Conservation (phyloP, 768 basidiomycete species). For the Leucosporidium yakuticum region DNA sequence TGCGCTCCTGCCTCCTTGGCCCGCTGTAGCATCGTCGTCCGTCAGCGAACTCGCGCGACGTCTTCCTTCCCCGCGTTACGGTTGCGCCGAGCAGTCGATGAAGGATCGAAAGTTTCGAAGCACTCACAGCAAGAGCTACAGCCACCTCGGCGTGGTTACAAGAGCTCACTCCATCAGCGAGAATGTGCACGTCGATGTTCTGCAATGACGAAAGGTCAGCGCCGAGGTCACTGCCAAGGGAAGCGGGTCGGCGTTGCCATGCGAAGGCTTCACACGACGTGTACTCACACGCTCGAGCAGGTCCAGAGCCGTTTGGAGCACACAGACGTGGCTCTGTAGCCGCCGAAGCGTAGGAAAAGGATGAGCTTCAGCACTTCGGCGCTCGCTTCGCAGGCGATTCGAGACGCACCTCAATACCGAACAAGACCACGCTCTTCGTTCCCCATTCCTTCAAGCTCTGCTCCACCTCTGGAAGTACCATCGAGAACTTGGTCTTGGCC, state of each 20-base stretch:
- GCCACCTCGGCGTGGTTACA: constrained; percentile 74
- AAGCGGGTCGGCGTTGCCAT: constrained; percentile 70
- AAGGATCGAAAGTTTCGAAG: not conserved
- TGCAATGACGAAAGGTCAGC: constrained; percentile 51
- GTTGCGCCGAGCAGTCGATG: constrained; percentile 41
- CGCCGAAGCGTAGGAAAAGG: constrained; percentile 2
- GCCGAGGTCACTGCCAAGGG: constrained; percentile 72
- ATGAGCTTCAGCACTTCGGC: not conserved
- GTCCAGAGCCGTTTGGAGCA: constrained; percentile 73
- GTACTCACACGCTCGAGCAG: constrained; percentile 43
- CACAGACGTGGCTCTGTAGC: constrained; percentile 74
- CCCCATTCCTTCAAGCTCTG: constrained; percentile 48
- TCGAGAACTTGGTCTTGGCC: constrained; percentile 78
- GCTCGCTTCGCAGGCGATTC: not conserved
- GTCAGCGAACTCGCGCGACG: not conserved
- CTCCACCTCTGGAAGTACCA: constrained; percentile 66
- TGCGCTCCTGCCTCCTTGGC: constrained; percentile 54
- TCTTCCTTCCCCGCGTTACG: constrained; percentile 50
- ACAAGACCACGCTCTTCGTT: constrained; percentile 61
- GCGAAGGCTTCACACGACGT: constrained; percentile 11
- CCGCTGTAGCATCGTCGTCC: constrained; percentile 19
- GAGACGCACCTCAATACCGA: constrained; percentile 74
- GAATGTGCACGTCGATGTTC: constrained; percentile 57
- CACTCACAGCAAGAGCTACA: constrained; percentile 53
- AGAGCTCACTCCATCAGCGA: constrained; percentile 79